phyloP scores from a whole-genome alignment of 768 basidiomycete species.

The Serendipita sp. region DNA sequence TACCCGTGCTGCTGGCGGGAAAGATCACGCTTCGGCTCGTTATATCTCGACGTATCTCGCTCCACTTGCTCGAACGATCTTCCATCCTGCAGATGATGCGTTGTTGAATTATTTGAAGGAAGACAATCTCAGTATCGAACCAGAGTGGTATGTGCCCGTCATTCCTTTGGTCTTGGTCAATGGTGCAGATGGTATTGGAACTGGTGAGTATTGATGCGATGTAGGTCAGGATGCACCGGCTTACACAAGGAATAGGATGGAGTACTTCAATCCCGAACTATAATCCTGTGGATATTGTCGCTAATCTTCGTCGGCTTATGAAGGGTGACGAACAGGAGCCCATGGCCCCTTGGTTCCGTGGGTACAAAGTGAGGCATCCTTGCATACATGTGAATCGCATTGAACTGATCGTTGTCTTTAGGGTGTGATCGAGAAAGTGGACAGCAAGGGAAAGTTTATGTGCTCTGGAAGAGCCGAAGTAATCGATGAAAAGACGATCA shows the following conservation, averaged over 20 bases:
- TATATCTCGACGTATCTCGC: slow-evolving; percentile 83
- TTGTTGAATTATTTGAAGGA: slow-evolving; percentile 75
- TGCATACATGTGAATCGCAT: too few species aligned
- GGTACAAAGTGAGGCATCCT: slow-evolving; percentile 37
- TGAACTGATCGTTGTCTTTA: slow-evolving; percentile 20
- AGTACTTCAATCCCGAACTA: slow-evolving; percentile 83
- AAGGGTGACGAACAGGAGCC: slow-evolving; percentile 61
- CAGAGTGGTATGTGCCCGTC: slow-evolving; percentile 85
- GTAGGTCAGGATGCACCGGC: background rate
- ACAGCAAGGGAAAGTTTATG: slow-evolving; percentile 71
- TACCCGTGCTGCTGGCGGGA: slow-evolving; percentile 72
- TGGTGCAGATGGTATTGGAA: slow-evolving; percentile 95
- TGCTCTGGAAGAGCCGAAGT: slow-evolving; percentile 59
- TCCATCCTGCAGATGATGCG: slow-evolving; percentile 71
- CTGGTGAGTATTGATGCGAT: slow-evolving; percentile 39
- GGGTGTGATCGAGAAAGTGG: slow-evolving; percentile 64
- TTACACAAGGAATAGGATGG: slow-evolving; percentile 47
- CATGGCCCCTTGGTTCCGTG: slow-evolving; percentile 97
- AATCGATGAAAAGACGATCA: slow-evolving; percentile 73
- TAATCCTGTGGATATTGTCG: slow-evolving; percentile 82
- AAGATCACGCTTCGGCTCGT: slow-evolving; percentile 91
- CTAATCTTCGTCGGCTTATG: slow-evolving; percentile 78
- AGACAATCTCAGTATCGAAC: slow-evolving; percentile 75
- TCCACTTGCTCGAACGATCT: slow-evolving; percentile 56
- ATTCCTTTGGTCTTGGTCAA: slow-evolving; percentile 82